Percentiles rank a stretch among this genome's conserved stretches.
These are phyloP conservation scores for Tolypocladium pustulatum DNA, from an alignment of 2,329 filamentous ascomycete species.

Conservation along the genomic window DNA sequence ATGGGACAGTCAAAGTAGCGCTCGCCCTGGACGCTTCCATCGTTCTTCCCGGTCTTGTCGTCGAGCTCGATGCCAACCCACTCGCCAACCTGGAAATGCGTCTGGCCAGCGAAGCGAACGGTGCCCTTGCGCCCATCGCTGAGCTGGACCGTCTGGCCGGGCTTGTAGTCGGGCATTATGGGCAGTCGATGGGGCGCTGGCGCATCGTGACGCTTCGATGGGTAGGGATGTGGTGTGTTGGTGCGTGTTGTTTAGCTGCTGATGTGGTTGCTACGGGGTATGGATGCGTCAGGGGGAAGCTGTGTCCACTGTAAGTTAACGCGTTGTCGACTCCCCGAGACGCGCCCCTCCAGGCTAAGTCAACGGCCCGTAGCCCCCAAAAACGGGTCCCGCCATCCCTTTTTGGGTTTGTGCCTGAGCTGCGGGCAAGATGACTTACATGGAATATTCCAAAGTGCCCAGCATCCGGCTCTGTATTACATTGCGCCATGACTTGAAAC, in stretches of 20 bases:
- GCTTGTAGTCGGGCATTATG: conserved; percentile 46
- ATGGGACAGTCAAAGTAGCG: conserved; percentile 79
- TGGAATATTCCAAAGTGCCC: not conserved
- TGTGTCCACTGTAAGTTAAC: too few species aligned
- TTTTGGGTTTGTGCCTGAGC: too few species aligned
- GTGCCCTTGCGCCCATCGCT: conserved; percentile 65
- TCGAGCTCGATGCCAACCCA: conserved; percentile 89
- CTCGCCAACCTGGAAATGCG: conserved; percentile 68
- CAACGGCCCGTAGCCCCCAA: not conserved
- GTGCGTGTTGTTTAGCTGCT: not conserved
- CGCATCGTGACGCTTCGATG: conserved; percentile 19
- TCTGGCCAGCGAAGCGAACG: conserved; percentile 72
- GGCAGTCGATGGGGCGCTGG: conserved; percentile 11
- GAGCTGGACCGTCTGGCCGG: conserved; percentile 69
- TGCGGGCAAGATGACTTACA: too few species aligned
- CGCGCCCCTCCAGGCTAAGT: not conserved
- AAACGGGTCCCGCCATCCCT: too few species aligned
- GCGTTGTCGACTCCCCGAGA: not conserved
- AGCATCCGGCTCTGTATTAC: not conserved
- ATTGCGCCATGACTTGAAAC: not conserved
- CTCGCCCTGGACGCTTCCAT: conserved; percentile 80
- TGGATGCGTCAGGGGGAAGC: not conserved
- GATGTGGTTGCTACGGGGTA: not conserved
- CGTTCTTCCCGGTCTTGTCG: conserved; percentile 78
- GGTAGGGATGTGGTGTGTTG: not conserved